phyloP scores from a whole-genome alignment of 345 rosid species.

The Eucalyptus rudis region DNA sequence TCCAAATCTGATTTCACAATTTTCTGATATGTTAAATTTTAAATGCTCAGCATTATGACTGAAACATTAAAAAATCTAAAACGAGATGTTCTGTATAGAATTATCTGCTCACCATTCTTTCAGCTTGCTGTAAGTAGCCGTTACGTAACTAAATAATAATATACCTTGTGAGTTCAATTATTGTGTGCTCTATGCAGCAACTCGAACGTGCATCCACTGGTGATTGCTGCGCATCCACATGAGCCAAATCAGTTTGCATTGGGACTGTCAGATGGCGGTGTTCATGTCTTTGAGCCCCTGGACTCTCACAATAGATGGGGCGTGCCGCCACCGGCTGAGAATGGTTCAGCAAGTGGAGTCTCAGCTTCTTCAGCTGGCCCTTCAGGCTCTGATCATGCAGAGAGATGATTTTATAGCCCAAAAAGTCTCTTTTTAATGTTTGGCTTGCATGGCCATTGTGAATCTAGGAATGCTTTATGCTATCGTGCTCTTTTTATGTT shows the following conservation, averaged over 20 bases:
- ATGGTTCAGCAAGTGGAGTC: constrained; percentile 60
- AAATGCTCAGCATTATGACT: neutral
- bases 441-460: constrained; percentile 21
- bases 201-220: constrained; percentile 78
- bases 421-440: constrained; percentile 17
- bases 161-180: neutral
- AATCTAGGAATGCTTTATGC: constrained; percentile 19
- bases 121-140: neutral
- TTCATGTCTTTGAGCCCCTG: constrained; percentile 86
- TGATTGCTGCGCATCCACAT: constrained; percentile 92
- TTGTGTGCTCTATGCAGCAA: constrained; percentile 19
- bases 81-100: neutral
- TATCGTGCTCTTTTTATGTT: neutral
- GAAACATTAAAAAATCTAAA: neutral
- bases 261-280: constrained; percentile 95
- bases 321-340: constrained; percentile 74
- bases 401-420: constrained; percentile 30
- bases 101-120: neutral
- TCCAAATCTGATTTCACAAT: neutral
- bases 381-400: constrained; percentile 74
- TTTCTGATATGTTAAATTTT: neutral
- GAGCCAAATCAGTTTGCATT: constrained; percentile 85
- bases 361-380: constrained; percentile 62
- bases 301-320: constrained; percentile 98
- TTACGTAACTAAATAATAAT: neutral